Percentiles rank a stretch among this genome's conserved stretches.
Conservation (phyloP, 257 asterid species). For the Solanum peruvianum region DNA sequence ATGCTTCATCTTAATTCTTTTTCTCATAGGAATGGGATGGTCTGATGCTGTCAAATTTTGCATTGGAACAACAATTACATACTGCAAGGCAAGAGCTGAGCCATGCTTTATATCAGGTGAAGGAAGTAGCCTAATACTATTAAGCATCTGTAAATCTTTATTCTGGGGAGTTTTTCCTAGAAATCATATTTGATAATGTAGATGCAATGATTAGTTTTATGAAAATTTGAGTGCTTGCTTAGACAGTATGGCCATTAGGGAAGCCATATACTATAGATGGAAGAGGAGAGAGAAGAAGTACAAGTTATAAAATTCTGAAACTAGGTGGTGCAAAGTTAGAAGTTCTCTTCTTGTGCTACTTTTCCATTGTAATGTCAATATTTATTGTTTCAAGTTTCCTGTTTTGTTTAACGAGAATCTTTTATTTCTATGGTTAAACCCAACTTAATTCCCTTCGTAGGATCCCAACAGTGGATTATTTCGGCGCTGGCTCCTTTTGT, state of each 20-base stretch:
- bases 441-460: neutral
- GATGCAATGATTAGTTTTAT: neutral
- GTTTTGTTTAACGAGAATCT: neutral
- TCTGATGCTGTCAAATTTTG: constrained; percentile 90
- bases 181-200: neutral
- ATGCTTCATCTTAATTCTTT: neutral
- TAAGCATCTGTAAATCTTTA: neutral
- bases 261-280: neutral
- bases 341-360: neutral
- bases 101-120: constrained; percentile 95
- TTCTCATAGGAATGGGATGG: constrained; percentile 84
- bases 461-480: neutral
- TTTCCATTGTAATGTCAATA: neutral
- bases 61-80: constrained; percentile 89
- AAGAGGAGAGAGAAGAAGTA: neutral
- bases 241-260: neutral
- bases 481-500: neutral
- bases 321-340: neutral
- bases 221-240: neutral
- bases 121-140: neutral
- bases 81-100: constrained; percentile 96
- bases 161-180: neutral
- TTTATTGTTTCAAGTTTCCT: neutral
- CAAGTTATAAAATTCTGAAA: neutral
- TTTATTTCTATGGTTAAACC: neutral